Conservation (phyloP, 2,329 filamentous ascomycete genomes). For the Neocatenulostroma microsporum region DNA sequence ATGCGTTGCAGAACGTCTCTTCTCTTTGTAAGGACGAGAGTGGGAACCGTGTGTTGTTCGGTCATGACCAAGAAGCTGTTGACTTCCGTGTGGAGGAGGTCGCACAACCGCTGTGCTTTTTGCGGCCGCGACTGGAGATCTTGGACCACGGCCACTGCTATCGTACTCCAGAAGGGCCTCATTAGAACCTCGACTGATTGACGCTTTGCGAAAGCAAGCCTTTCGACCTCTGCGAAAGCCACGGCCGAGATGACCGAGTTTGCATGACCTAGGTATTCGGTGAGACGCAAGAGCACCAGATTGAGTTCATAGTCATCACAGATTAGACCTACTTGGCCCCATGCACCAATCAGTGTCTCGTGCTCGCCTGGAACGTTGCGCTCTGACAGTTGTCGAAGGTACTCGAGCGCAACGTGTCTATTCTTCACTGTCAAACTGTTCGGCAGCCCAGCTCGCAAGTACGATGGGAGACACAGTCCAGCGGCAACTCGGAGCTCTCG, state of each 20-base stretch:
- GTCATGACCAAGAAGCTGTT: slow-evolving; percentile 66
- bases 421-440: slow-evolving; percentile 52
- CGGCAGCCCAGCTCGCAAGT: slow-evolving; percentile 49
- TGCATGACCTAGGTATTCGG: slow-evolving; percentile 78
- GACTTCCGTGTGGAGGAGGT: slow-evolving; percentile 68
- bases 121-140: slow-evolving; percentile 76
- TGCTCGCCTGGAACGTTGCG: slow-evolving; percentile 60
- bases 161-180: slow-evolving; percentile 77
- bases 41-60: slow-evolving; percentile 75
- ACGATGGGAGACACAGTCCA: slow-evolving; percentile 51
- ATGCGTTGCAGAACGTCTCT: slow-evolving; percentile 73
- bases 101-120: slow-evolving; percentile 69
- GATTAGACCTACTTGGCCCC: slow-evolving; percentile 71
- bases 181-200: slow-evolving; percentile 53
- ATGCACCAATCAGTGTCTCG: slow-evolving; percentile 77
- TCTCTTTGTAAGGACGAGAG: slow-evolving; percentile 71
- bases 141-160: slow-evolving; percentile 75
- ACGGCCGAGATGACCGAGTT: slow-evolving; percentile 73
- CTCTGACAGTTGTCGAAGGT: slow-evolving; percentile 65
- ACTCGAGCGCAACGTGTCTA: slow-evolving; percentile 59
- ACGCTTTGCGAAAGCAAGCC: slow-evolving; percentile 60
- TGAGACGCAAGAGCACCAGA: slow-evolving; percentile 70
- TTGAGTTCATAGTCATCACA: slow-evolving; percentile 78
- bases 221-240: slow-evolving; percentile 73
- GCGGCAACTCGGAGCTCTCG: slow-evolving; percentile 79